Base-by-base conservation (phyloP, 2,329 filamentous ascomycete genomes). In the Fusarium staphyleae region DNA sequence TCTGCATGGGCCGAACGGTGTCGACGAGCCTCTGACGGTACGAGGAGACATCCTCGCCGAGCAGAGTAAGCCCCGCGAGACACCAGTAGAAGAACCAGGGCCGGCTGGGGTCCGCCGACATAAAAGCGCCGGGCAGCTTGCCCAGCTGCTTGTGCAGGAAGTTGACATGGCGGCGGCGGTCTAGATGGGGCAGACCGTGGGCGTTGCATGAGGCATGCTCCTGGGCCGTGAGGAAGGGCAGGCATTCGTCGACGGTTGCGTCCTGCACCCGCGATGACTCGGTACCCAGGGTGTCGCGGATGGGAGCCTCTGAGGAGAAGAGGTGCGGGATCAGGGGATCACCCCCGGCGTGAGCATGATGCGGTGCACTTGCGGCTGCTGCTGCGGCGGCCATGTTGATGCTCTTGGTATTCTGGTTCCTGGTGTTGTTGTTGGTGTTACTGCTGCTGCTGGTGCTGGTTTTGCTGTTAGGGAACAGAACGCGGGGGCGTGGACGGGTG, bases 51-150 rank as follows among this genome's bases (percentile, higher is more conserved):
- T 96, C 90, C 69, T 92, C 85, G 40, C 91, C 92, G 42, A 99
- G 77, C 28, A 93, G 79, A 19, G 82, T 79, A 60, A 99, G 78
- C 3, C 85, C 91, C 28, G 87, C 85, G 47, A 98, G 78, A 46
- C 85, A 89, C 95, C 95, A 99, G 77, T 97, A 98, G 60, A 96
- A 81, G 68, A 96, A 84, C 95, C 95, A 99, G 9, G 95, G 93
- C 48, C 93, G 81, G 70, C 90, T 93, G 26, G 95, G 88, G 78
- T 99, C 95, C 63, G 92, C 84, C 41, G 81, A 81, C 45, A 88
- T 86, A 73, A 89, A 96, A 3, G 77, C 78, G 7, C 82, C 76
- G 0, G 93, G 91, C 55, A 96, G 85, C 41, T 78, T 78, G 18
- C 77, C 78, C 26, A 88, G 74, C 62, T 77, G 78, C 61, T 78